Conservation (phyloP, 2,329 filamentous ascomycete species). For the Aureobasidium sp. region DNA sequence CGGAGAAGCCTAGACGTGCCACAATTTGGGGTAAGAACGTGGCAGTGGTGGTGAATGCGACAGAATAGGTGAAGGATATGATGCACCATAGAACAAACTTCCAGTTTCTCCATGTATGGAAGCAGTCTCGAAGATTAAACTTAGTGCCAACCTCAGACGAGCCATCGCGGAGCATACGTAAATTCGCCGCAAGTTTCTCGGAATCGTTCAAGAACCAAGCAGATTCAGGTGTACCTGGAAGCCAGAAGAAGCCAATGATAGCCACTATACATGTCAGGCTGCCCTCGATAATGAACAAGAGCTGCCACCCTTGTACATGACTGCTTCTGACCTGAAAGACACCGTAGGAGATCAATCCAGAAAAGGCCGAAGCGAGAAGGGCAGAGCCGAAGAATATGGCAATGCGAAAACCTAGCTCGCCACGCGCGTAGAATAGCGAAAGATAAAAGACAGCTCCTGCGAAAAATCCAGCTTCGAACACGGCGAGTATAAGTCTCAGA, state of each 20-base stretch:
- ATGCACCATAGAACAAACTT: constrained; percentile 41
- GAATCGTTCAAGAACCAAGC: constrained; percentile 35
- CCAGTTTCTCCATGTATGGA: constrained; percentile 37
- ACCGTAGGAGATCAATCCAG: constrained; percentile 36
- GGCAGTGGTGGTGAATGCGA: constrained; percentile 40
- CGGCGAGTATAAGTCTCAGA: constrained; percentile 44
- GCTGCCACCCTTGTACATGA: constrained; percentile 42
- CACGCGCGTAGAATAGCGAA: constrained; percentile 42
- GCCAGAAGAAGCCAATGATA: constrained; percentile 28
- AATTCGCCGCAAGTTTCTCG: constrained; percentile 35
- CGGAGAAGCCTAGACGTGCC: constrained; percentile 37
- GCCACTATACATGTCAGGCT: constrained; percentile 29
- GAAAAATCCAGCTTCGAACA: constrained; percentile 49
- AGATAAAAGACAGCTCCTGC: constrained; percentile 49
- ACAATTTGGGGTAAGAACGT: constrained; percentile 47
- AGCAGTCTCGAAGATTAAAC: constrained; percentile 37
- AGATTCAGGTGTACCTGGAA: constrained; percentile 28
- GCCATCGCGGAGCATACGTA: constrained; percentile 41
- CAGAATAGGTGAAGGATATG: constrained; percentile 43
- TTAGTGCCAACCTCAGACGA: constrained; percentile 33
- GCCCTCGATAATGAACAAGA: constrained; percentile 40
- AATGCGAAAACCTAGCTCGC: constrained; percentile 38
- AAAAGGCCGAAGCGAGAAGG: constrained; percentile 36
- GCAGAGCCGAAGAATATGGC: constrained; percentile 41
- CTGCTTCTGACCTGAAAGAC: constrained; percentile 44